A percentile compares a stretch with the other conserved stretches of the same genome.
Conservation (phyloP, 108 stramenopile species). For the Nannochloropsis salina region DNA sequence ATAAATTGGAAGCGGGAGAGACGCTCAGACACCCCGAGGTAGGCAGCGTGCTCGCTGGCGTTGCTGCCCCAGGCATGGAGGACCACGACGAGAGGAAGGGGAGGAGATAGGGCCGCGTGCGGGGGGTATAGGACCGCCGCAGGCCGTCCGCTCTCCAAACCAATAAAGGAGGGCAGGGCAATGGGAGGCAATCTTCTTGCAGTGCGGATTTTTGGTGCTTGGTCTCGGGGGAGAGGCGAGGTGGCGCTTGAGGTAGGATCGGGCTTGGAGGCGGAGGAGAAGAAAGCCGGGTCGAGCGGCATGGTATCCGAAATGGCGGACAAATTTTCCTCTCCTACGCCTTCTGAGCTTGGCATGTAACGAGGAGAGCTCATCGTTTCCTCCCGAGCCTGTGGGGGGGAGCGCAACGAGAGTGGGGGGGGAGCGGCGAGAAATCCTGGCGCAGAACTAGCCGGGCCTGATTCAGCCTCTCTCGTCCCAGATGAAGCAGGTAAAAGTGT, state of each 20-base stretch:
- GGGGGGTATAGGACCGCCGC: not conserved
- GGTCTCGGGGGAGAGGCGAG: not conserved
- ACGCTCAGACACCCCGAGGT: not conserved
- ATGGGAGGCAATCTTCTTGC: not conserved
- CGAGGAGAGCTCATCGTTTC: no score
- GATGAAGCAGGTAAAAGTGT: no score
- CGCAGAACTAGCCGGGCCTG: no score
- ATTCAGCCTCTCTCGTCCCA: no score
- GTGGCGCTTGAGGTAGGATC: not conserved
- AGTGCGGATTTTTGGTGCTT: not conserved
- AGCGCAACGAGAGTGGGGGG: no score
- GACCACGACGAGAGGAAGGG: slow-evolving; percentile 4
- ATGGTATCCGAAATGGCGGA: no score
- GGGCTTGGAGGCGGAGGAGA: not conserved
- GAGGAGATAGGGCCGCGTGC: not conserved
- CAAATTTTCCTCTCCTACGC: no score
- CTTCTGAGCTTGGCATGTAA: no score
- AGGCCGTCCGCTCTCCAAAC: not conserved
- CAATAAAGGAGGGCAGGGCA: not conserved
- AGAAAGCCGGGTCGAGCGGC: not conserved
- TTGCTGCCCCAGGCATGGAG: not conserved
- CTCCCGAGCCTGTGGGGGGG: no score
- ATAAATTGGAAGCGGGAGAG: not conserved
- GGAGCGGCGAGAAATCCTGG: no score
- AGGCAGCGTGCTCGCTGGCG: not conserved